These are phyloP conservation scores for Kluyveromyces sp. DNA, from an alignment of 1,139 yeast species.

Conservation along the genomic window DNA sequence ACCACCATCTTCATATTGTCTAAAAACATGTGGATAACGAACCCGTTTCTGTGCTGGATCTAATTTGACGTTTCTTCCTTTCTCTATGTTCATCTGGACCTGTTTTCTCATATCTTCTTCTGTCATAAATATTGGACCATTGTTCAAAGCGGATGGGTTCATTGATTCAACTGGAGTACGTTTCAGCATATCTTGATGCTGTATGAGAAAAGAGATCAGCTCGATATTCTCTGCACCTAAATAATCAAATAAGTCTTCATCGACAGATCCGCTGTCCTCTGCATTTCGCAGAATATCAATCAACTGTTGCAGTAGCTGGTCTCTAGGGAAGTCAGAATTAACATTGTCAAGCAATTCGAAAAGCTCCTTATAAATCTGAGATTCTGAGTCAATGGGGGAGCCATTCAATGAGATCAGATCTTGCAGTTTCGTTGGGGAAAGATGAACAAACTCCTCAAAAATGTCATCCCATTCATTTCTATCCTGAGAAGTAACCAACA, in stretches of 20 bases:
- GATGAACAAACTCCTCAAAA: conserved; percentile 35
- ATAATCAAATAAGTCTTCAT: conserved; percentile 67
- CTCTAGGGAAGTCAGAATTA: conserved; percentile 16
- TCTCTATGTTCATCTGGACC: conserved; percentile 47
- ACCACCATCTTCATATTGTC: conserved; percentile 59
- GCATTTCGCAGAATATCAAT: conserved; percentile 1
- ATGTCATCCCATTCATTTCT: conserved; percentile 34
- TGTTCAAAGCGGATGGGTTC: conserved; percentile 8
- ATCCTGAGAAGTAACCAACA: conserved; percentile 29
- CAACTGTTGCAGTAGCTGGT: conserved; percentile 28
- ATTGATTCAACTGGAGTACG: conserved; percentile 24
- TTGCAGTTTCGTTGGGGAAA: conserved; percentile 28
- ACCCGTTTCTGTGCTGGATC: conserved; percentile 42
- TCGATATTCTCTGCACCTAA: conserved; percentile 84
- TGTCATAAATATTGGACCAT: conserved; percentile 37
- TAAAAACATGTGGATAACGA: conserved; percentile 82
- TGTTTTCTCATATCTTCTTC: conserved; percentile 53
- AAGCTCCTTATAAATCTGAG: conserved; percentile 31
- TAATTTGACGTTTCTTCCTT: conserved; percentile 46
- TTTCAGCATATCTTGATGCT: conserved; percentile 38
- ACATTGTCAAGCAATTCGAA: conserved; percentile 23
- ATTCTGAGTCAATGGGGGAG: neutral
- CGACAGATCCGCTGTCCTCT: conserved; percentile 28
- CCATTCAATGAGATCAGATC: neutral
- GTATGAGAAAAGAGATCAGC: conserved; percentile 58